Conservation (phyloP, 1,284 basidiomycete genomes). For the Ustilago lituana region DNA sequence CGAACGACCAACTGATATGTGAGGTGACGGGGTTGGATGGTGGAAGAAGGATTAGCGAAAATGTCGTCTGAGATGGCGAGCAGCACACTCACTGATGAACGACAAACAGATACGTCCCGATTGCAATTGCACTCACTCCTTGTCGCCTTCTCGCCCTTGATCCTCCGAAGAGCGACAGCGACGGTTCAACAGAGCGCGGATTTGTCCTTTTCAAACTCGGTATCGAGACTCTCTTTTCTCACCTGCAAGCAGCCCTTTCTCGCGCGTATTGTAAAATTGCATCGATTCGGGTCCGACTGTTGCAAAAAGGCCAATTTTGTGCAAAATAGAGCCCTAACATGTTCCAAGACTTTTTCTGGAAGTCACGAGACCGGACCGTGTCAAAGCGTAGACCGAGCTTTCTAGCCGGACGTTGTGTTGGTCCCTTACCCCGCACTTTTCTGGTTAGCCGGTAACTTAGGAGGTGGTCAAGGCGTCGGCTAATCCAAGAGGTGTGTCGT, state of each 20-base stretch:
- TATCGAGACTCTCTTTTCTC: no score
- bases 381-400: not conserved
- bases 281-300: constrained; percentile 25
- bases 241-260: no score
- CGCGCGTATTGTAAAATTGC: constrained; percentile 9
- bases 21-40: constrained; percentile 2
- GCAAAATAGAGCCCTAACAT: not conserved
- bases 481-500: no score
- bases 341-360: not conserved
- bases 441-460: constrained; percentile 2
- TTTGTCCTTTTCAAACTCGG: constrained; percentile 13
- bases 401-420: constrained; percentile 15
- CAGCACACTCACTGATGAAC: not conserved
- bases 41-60: constrained; percentile 6
- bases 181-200: constrained; percentile 1
- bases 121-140: not conserved
- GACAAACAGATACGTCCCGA: constrained; percentile 22
- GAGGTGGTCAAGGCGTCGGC: constrained; percentile 28
- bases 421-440: constrained; percentile 15
- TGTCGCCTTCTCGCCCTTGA: constrained; percentile 17
- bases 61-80: constrained; percentile 21
- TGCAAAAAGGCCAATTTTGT: not conserved
- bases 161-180: no score
- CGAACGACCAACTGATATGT: not conserved
- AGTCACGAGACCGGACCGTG: constrained; percentile 1